Evolutionary conservation across 345 rosid species (phyloP), one percentile per base, ranked within the genome.

Genomic region (Trapa bicornis): DNA sequence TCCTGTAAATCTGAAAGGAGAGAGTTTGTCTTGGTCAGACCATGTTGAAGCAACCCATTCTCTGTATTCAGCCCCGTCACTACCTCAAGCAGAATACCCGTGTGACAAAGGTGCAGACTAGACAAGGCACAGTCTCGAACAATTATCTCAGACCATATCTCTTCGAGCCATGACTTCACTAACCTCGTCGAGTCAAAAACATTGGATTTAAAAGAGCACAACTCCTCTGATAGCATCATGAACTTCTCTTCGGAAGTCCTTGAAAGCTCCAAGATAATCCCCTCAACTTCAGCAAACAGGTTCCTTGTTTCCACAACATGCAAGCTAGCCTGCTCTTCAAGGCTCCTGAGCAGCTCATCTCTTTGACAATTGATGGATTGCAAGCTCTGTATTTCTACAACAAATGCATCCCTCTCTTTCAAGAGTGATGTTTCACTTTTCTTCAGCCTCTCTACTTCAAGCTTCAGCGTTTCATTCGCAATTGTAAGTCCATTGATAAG

Each of bases 111-210:
- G 67, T 94, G 96, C 69, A 94, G 75, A 68, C 89, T 89, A 39
- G 99, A 87, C 62, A 94, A 73, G 68, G 95, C 92, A 83, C 95
- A 91, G 65, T 91, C 99, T 80, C 92, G 89, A 72, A 74, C 81
- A 64, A 91, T 79, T 67, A 94, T 86, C 80, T 82, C 97, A 16
- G 99, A 87, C 97, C 99, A 94, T 71, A 94, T 73, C 72, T 94
- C 97, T 75, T 91, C 99, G 74, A 94, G 83, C 84, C 82, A 82
- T 45, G 87, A 80, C 50, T 78, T 74, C 75, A 82, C 82, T 69
- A 82, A 66, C 78, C 76, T 89, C 37, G 75, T 64, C 8, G 87
- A 83, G 70, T 91, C 81, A 39, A 76, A 82, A 75, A 85, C 61
- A 60, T 72, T 73, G 73, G 82, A 75, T 78, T 84, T 90, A 50